phyloP scores from a whole-genome alignment of 2,329 filamentous ascomycete species.

The Fusarium decemcellulare region DNA sequence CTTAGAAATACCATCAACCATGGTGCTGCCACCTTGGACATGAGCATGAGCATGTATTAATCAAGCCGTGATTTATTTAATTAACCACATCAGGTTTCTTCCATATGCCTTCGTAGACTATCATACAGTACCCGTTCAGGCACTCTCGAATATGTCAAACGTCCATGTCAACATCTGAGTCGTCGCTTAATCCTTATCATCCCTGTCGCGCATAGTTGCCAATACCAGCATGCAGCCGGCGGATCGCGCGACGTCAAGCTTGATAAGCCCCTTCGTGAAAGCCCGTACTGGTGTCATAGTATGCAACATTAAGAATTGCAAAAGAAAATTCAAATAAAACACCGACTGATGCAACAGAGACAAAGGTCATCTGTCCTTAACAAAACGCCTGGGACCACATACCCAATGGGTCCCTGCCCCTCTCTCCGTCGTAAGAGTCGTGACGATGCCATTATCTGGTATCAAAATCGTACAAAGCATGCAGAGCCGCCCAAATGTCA shows the following conservation, averaged over 20 bases:
- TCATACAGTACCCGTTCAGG: not conserved
- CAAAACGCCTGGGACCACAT: constrained; percentile 40
- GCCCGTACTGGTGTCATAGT: constrained; percentile 9
- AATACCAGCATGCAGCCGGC: too few species aligned
- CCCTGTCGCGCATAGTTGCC: too few species aligned
- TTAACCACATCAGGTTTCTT: not conserved
- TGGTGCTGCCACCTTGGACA: not conserved
- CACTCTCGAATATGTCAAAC: not conserved
- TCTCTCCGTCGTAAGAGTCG: constrained; percentile 44
- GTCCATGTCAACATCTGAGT: too few species aligned
- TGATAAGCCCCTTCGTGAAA: too few species aligned
- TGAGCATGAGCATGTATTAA: not conserved
- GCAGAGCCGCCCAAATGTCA: constrained; percentile 28
- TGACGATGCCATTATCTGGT: constrained; percentile 46
- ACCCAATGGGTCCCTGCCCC: constrained; percentile 29
- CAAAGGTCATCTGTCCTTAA: constrained; percentile 29
- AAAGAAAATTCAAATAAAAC: constrained; percentile 24
- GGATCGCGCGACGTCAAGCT: too few species aligned
- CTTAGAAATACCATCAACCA: not conserved
- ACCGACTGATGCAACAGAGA: constrained; percentile 33
- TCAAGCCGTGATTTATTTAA: not conserved
- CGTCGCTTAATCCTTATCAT: too few species aligned
- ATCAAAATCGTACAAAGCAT: constrained; percentile 49
- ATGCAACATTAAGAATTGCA: constrained; percentile 11
- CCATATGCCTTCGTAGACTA: not conserved